Base-by-base conservation (phyloP, 306 rosid genomes). In the Pachyrhizus erosus region DNA sequence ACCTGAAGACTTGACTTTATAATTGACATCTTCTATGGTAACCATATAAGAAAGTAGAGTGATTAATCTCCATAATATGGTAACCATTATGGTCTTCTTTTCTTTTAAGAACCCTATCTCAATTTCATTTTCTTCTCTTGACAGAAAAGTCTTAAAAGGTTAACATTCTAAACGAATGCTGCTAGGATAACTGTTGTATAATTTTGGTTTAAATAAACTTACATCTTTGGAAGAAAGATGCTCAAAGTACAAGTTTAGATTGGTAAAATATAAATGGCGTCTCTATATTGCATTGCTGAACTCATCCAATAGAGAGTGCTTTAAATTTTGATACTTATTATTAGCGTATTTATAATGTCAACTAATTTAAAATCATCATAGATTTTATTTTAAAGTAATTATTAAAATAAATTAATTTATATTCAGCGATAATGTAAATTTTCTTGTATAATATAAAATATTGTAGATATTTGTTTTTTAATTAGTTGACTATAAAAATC, bases 11-110 rank as follows among this genome's bases (percentile, higher is more conserved):
- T 37, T 7, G 18, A 60, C 29, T 5, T 40, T 42, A 42, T 31
- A 76, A 60, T 64, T 75, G 69, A 46, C n/a, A 33, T 20, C 46
- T 64, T 18, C 42, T 48, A 17, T 58, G 78, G 43, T 45, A 58
- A 58, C 10, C 60, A 43, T 23, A 14, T 17, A 74, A 65, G 66
- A 34, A 51, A 65, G 55, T 58, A 34, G 67, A 24, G 5, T 54
- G 29, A 48, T 76, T 67, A 39, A 40, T 75, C 51, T 62, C 45
- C 45, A 34, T 26, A 20, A 81, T 18, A 17, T 8, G 77, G 51
- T 68, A 23, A 51, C 20, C 46, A 29, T 70, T 70, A 23, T 43
- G 20, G 73, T n/a, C n/a, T n/a, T n/a, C n/a, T n/a, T n/a, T 21
- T 12, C 12, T 34, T 18, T 73, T 31, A 12, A 11, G 3, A 2